phyloP scores from a whole-genome alignment of 2,329 filamentous ascomycete species.

The Dryadomyces sulphureus region DNA sequence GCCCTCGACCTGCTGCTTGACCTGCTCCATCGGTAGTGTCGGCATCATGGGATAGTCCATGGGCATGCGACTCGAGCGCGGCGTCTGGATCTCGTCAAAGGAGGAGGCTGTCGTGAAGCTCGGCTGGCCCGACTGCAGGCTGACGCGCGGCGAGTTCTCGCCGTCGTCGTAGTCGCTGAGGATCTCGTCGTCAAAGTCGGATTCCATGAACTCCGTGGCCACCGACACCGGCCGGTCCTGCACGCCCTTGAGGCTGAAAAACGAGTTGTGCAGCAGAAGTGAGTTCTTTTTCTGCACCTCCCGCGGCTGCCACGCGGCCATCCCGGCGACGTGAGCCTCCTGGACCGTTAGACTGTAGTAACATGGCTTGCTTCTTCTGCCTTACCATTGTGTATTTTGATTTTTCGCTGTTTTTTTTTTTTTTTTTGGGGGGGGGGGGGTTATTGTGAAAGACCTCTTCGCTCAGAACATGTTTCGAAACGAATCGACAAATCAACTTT shows the following conservation, averaged over 20 bases:
- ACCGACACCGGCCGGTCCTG: slow-evolving; percentile 49
- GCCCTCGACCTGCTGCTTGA: slow-evolving; percentile 56
- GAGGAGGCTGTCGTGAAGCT: slow-evolving; percentile 81
- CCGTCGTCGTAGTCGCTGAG: slow-evolving; percentile 44
- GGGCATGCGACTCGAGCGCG: slow-evolving; percentile 48
- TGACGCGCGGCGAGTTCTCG: slow-evolving; percentile 48
- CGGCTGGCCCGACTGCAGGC: slow-evolving; percentile 48
- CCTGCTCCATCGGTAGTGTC: no score
- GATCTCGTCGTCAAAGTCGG: slow-evolving; percentile 51
- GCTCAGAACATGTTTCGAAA: no score
- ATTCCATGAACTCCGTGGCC: slow-evolving; percentile 65
- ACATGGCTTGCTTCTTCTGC: no score
- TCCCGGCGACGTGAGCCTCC: slow-evolving; percentile 8
- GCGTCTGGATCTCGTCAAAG: slow-evolving; percentile 70
- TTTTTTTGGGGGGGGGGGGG: not conserved
- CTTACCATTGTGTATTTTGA: slow-evolving; percentile 4
- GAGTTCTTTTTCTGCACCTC: slow-evolving; percentile 37
- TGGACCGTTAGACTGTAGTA: no score
- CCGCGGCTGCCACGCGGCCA: slow-evolving; percentile 19
- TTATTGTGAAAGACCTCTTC: no score
- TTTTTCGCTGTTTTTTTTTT: not conserved
- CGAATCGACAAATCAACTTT: not conserved
- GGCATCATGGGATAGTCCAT: slow-evolving; percentile 47
- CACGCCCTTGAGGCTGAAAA: slow-evolving; percentile 43
- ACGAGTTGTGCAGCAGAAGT: slow-evolving; percentile 33